Evolutionary conservation across 345 rosid species (phyloP).

Genomic region (Dipteronia dyeriana): DNA sequence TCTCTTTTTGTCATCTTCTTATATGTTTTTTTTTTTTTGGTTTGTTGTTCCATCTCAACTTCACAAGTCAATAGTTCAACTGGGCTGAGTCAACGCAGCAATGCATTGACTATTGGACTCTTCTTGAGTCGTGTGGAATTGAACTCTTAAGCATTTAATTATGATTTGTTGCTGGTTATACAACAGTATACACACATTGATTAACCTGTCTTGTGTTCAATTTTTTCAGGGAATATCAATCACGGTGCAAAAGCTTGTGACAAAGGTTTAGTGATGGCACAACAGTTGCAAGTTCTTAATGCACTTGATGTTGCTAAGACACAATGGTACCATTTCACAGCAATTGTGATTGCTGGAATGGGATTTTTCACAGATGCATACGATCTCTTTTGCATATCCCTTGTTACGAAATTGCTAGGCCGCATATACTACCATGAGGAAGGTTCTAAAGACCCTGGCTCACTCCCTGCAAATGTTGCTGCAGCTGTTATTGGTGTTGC

Average conservation of each 20-base stretch:
- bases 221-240: not conserved
- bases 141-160: too few relatives aligned
- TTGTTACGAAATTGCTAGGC: constrained; percentile 70
- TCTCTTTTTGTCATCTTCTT: not conserved
- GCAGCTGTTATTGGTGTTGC: constrained; percentile 81
- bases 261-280: constrained; percentile 34
- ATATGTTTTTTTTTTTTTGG: not conserved
- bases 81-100: not conserved
- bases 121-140: not conserved
- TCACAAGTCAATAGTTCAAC: not conserved
- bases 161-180: not conserved
- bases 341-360: constrained; percentile 80
- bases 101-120: too few relatives aligned
- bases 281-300: constrained; percentile 47
- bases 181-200: too few relatives aligned
- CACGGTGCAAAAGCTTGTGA: constrained; percentile 1
- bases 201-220: not conserved
- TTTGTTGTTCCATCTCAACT: not conserved
- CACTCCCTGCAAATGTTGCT: constrained; percentile 52
- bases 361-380: constrained; percentile 87
- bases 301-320: constrained; percentile 65
- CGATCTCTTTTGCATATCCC: constrained; percentile 76
- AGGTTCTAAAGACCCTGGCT: constrained; percentile 54
- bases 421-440: constrained; percentile 58
- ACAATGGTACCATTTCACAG: constrained; percentile 61